phyloP scores from a whole-genome alignment of 805 yeast species.

The Yamadazyma laniorum region DNA sequence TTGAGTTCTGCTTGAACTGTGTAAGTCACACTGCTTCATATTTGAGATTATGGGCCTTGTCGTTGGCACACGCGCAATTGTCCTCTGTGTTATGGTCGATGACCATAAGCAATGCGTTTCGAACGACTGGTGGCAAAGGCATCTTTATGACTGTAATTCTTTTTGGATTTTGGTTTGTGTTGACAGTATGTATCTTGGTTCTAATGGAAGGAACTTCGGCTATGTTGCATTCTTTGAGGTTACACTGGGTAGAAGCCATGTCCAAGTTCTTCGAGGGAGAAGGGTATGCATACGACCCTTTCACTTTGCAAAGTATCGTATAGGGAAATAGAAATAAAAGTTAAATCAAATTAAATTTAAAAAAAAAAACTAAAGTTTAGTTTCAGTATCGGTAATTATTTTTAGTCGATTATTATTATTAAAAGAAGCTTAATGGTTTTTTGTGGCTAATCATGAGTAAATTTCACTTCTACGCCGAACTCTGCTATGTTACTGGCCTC shows the following conservation, averaged over 20 bases:
- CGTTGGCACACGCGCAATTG: slow-evolving; percentile 77
- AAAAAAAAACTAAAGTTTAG: too few species aligned
- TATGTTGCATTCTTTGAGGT: slow-evolving; percentile 72
- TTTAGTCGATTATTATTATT: too few species aligned
- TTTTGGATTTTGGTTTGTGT: slow-evolving; percentile 73
- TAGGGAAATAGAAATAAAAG: too few species aligned
- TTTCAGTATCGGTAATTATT: too few species aligned
- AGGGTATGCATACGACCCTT: slow-evolving; percentile 67
- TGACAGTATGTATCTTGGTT: slow-evolving; percentile 67
- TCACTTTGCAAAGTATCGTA: slow-evolving; percentile 37
- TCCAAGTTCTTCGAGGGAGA: slow-evolving; percentile 78
- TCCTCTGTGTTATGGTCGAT: slow-evolving; percentile 73
- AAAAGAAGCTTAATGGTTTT: too few species aligned
- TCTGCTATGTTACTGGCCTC: too few species aligned
- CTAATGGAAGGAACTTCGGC: slow-evolving; percentile 86
- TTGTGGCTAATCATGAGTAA: too few species aligned
- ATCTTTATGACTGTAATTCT: slow-evolving; percentile 56
- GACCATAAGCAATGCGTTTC: slow-evolving; percentile 67
- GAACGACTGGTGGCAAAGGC: slow-evolving; percentile 52
- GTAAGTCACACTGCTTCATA: slow-evolving; percentile 81
- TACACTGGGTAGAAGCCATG: slow-evolving; percentile 85
- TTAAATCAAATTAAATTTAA: too few species aligned
- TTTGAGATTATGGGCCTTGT: slow-evolving; percentile 74
- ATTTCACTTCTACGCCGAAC: too few species aligned
- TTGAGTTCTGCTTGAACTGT: slow-evolving; percentile 76